Percentiles rank a stretch among this genome's conserved stretches.
Evolutionary conservation across 2,329 filamentous ascomycete species (phyloP).

Genomic region (Fusarium tjaetaba): DNA sequence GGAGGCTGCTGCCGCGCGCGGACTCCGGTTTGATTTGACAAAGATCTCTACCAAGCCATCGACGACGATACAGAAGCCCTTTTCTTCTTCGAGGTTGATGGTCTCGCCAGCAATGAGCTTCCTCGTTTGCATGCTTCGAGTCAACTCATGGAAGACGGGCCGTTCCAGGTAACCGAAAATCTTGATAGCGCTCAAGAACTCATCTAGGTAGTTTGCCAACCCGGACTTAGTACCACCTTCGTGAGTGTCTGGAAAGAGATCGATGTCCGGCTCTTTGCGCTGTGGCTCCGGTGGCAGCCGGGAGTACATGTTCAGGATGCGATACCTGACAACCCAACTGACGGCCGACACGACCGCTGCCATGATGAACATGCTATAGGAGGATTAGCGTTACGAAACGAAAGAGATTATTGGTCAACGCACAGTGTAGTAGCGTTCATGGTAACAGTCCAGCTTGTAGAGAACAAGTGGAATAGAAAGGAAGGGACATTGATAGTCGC

Average conservation of each 20-base stretch:
- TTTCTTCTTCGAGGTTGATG: constrained; percentile 93
- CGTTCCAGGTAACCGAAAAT: constrained; percentile 97
- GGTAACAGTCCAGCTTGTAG: constrained; percentile 93
- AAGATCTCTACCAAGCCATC: constrained; percentile 98
- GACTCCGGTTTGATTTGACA: constrained; percentile 82
- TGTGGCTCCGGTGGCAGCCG: constrained; percentile 93
- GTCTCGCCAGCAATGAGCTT: constrained; percentile 97
- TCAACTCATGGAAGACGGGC: constrained; percentile 97
- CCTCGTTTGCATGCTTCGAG: constrained; percentile 96
- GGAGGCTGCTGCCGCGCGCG: constrained; percentile 47
- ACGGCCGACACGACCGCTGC: constrained; percentile 81
- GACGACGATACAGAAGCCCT: constrained; percentile 96
- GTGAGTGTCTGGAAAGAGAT: constrained; percentile 92
- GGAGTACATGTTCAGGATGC: constrained; percentile 97
- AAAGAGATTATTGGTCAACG: constrained; percentile 44
- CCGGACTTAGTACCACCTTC: constrained; percentile 91
- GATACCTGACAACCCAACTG: constrained; percentile 94
- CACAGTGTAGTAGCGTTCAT: constrained; percentile 98
- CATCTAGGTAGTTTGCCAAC: constrained; percentile 94
- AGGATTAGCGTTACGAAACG: constrained; percentile 19
- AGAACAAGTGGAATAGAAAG: constrained; percentile 88
- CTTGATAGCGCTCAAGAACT: constrained; percentile 98
- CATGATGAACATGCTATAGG: constrained; percentile 75
- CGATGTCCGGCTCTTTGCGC: constrained; percentile 93
- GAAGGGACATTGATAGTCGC: constrained; percentile 89